These are phyloP conservation scores for Ustilago sp. DNA, from an alignment of 1,284 basidiomycete genomes.

Conservation along the genomic window DNA sequence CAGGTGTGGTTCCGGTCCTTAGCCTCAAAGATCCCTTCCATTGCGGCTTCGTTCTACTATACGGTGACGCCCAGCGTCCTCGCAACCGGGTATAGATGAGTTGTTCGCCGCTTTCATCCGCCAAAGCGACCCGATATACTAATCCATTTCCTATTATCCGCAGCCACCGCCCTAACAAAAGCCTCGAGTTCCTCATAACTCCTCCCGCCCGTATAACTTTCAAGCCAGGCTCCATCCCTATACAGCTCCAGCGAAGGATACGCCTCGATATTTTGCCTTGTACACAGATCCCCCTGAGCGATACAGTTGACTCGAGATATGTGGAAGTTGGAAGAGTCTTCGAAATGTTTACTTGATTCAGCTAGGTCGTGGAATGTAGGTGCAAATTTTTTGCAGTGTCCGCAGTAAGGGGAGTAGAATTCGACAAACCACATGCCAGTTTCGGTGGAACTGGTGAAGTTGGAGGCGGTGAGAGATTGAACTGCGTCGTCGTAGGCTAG, in stretches of 20 bases:
- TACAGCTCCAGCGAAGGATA: slow-evolving; percentile 58
- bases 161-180: slow-evolving; percentile 41
- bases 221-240: slow-evolving; percentile 45
- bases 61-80: background rate
- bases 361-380: slow-evolving; percentile 84
- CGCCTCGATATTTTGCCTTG: slow-evolving; percentile 44
- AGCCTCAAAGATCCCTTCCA: background rate
- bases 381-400: slow-evolving; percentile 80
- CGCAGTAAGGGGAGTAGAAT: slow-evolving; percentile 76
- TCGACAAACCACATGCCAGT: slow-evolving; percentile 60
- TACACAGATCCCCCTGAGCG: slow-evolving; percentile 58
- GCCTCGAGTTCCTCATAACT: slow-evolving; percentile 31
- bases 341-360: slow-evolving; percentile 53
- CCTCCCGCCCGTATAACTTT: slow-evolving; percentile 45
- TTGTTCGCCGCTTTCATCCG: background rate
- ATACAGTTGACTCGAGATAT: slow-evolving; percentile 66
- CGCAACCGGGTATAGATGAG: background rate
- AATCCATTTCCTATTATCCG: slow-evolving; percentile 39
- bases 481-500: slow-evolving; percentile 26
- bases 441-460: slow-evolving; percentile 33
- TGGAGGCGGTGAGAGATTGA: slow-evolving; percentile 27
- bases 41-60: too few relatives aligned
- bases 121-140: background rate
- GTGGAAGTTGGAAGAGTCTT: slow-evolving; percentile 56
- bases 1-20: background rate